Conservation (phyloP, 257 asterid species). For the Salvia splendens region DNA sequence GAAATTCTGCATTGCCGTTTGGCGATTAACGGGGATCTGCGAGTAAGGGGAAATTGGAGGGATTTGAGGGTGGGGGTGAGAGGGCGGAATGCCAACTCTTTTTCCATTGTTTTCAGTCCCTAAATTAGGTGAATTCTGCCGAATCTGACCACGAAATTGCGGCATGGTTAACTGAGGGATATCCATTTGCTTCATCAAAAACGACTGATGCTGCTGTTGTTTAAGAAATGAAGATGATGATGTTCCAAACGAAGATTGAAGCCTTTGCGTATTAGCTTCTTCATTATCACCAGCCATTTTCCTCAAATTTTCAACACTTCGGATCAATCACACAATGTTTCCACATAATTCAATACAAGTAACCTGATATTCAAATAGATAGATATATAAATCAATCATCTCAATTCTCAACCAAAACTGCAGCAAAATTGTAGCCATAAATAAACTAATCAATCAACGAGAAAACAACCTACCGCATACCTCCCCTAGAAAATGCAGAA, state of each 20-base stretch:
- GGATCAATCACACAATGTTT: slow-evolving; percentile 5
- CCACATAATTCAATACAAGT: slow-evolving; percentile 22
- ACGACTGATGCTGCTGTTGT: slow-evolving; percentile 31
- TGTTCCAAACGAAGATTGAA: slow-evolving; percentile 77
- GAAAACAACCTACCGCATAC: slow-evolving; percentile 19
- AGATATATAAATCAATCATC: slow-evolving; percentile 1
- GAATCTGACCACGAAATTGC: slow-evolving; percentile 65
- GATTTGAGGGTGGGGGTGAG: slow-evolving; percentile 68
- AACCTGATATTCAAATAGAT: slow-evolving; percentile 34
- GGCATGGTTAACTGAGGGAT: slow-evolving; percentile 61
- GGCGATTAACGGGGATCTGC: slow-evolving; percentile 58
- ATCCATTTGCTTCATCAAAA: slow-evolving; percentile 54
- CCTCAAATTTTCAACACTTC: slow-evolving; percentile 30
- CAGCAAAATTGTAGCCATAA: slow-evolving; percentile 12
- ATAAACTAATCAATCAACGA: slow-evolving; percentile 19
- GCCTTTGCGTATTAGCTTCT: slow-evolving; percentile 62
- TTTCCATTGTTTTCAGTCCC: slow-evolving; percentile 39
- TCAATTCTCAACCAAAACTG: slow-evolving; percentile 23
- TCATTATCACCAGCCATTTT: slow-evolving; percentile 62
- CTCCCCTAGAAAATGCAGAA: slow-evolving; percentile 22
- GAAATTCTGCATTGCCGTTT: slow-evolving; percentile 52
- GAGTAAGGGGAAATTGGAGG: slow-evolving; percentile 92
- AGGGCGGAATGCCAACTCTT: slow-evolving; percentile 87
- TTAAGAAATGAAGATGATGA: slow-evolving; percentile 58
- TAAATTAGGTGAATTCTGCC: slow-evolving; percentile 59